Percentiles rank a stretch among this genome's conserved stretches.
These are phyloP conservation scores for Excoecaria cochinchinensis DNA, from an alignment of 345 rosid species.

Conservation along the genomic window DNA sequence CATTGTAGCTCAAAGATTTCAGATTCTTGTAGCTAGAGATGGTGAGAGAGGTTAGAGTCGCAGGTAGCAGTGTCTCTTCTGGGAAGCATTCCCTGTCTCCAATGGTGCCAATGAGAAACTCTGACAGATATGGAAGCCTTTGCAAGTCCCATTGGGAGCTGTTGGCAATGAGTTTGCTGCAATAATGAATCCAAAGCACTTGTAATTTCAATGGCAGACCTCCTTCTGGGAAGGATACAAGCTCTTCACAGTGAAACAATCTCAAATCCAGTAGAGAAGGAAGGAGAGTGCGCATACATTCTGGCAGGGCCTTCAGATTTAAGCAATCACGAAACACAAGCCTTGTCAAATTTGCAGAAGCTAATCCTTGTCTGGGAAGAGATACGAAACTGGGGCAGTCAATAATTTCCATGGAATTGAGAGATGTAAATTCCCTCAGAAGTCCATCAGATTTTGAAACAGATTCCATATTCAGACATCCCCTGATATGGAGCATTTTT, in stretches of 20 bases:
- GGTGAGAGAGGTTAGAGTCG: constrained; percentile 12
- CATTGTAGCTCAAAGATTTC: not conserved
- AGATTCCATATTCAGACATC: constrained; percentile 1
- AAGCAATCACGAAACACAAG: constrained; percentile 4
- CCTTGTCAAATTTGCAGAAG: constrained; percentile 15
- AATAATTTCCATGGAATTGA: not conserved
- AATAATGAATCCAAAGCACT: constrained; percentile 1
- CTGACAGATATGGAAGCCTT: constrained; percentile 7
- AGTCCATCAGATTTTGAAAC: not conserved
- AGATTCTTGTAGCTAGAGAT: constrained; percentile 14
- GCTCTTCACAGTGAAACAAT: constrained; percentile 6
- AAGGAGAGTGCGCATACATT: constrained; percentile 16
- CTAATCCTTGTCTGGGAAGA: constrained; percentile 19
- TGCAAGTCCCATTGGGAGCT: constrained; percentile 15
- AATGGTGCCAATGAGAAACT: not conserved
- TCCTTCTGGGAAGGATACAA: constrained; percentile 17
- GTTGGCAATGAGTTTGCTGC: constrained; percentile 16
- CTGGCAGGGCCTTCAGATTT: constrained; percentile 11
- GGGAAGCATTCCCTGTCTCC: constrained; percentile 14
- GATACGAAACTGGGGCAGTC: not conserved
- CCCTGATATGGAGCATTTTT: not conserved
- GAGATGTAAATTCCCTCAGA: not conserved
- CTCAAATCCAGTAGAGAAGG: constrained; percentile 10
- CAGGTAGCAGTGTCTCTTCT: constrained; percentile 7
- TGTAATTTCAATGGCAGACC: constrained; percentile 20